A percentile compares a stretch with the other conserved stretches of the same genome.
phyloP scores from a whole-genome alignment of 129 eudicot species.

The Chrysanthemum lavandulifolium region DNA sequence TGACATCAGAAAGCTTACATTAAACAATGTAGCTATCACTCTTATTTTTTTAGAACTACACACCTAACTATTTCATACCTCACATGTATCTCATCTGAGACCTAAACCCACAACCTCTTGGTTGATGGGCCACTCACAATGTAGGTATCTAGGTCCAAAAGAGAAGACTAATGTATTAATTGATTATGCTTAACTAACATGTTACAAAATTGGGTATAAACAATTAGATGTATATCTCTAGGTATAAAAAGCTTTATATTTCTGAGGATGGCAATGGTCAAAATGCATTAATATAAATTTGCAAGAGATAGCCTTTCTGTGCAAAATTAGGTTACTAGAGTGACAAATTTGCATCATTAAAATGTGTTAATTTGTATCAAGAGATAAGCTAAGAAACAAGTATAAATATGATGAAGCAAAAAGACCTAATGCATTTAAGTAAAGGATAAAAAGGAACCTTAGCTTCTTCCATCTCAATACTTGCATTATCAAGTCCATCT shows the following conservation, averaged over 20 bases:
- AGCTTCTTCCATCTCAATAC: slow-evolving; percentile 93
- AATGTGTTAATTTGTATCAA: background rate
- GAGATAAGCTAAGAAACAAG: no score
- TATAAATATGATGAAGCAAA: no score
- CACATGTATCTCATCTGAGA: no score
- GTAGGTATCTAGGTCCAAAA: background rate
- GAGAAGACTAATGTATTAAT: background rate
- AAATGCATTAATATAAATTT: background rate
- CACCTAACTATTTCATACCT: no score
- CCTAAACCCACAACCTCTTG: no score
- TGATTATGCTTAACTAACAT: slow-evolving; percentile 1
- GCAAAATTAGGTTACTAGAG: background rate
- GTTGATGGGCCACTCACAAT: background rate
- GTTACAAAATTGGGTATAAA: background rate
- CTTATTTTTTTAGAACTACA: no score
- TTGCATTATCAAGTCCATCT: slow-evolving; percentile 98
- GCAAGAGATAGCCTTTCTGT: background rate
- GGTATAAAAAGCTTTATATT: background rate
- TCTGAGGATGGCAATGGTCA: background rate
- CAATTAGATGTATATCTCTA: background rate
- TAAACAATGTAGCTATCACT: no score
- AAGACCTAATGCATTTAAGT: background rate
- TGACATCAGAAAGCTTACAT: background rate
- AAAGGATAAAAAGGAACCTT: slow-evolving; percentile 49
- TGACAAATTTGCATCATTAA: slow-evolving; percentile 1